Conservation (phyloP, 2,329 filamentous ascomycete genomes). For the Curvularia spicifera region DNA sequence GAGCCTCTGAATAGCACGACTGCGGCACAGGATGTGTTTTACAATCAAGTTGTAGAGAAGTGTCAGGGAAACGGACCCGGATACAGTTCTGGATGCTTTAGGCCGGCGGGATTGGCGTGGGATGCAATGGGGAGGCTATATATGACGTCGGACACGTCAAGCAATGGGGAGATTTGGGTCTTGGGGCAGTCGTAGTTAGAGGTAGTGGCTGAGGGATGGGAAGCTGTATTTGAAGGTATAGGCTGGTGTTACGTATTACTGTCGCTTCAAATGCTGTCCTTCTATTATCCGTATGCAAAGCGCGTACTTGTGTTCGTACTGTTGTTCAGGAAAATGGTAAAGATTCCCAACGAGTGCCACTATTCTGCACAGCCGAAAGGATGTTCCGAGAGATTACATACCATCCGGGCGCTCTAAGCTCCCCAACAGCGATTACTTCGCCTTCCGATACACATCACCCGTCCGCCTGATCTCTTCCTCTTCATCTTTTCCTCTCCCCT, state of each 20-base stretch:
- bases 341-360: not conserved
- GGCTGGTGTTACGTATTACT: not conserved
- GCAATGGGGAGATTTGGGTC: slow-evolving; percentile 42
- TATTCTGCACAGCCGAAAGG: not conserved
- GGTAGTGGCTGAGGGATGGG: too few relatives aligned
- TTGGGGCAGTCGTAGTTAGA: slow-evolving; percentile 36
- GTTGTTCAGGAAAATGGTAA: not conserved
- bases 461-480: slow-evolving; percentile 57
- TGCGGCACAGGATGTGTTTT: slow-evolving; percentile 61
- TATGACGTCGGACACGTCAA: slow-evolving; percentile 54
- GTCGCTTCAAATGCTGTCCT: not conserved
- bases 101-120: slow-evolving; percentile 64
- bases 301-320: not conserved
- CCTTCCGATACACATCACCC: slow-evolving; percentile 54
- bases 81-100: slow-evolving; percentile 59
- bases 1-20: slow-evolving; percentile 55
- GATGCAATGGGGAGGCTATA: slow-evolving; percentile 61
- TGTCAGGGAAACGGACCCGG: slow-evolving; percentile 56
- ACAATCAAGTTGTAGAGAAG: slow-evolving; percentile 58
- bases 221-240: not conserved
- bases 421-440: not conserved
- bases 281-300: not conserved
- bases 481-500: slow-evolving; percentile 57
- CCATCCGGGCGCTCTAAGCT: too few relatives aligned
- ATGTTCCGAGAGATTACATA: not conserved